A percentile compares a stretch with the other conserved stretches of the same genome.
Conservation (phyloP, 2,329 filamentous ascomycete genomes). For the Alternaria atra region DNA sequence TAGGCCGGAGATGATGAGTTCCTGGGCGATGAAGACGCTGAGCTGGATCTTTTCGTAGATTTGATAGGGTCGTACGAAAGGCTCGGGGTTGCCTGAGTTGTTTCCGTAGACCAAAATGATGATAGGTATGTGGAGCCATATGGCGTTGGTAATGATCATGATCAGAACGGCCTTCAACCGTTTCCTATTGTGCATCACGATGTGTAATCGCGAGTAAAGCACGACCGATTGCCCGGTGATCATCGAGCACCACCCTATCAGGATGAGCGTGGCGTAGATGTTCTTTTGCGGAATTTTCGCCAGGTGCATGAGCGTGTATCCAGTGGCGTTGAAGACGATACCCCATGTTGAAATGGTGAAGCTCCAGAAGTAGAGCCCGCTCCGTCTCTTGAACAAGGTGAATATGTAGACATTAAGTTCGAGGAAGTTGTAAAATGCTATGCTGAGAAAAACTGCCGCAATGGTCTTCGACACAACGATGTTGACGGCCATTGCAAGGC, state of each 20-base stretch:
- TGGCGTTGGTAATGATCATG: slow-evolving; percentile 65
- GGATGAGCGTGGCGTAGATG: slow-evolving; percentile 52
- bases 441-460: slow-evolving; percentile 31
- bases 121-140: slow-evolving; percentile 63
- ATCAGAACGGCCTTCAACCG: slow-evolving; percentile 58
- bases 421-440: slow-evolving; percentile 49
- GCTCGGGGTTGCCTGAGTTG: slow-evolving; percentile 48
- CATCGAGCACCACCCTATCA: slow-evolving; percentile 68
- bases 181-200: slow-evolving; percentile 62
- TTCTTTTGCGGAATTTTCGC: slow-evolving; percentile 38
- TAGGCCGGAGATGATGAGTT: slow-evolving; percentile 50
- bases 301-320: slow-evolving; percentile 55
- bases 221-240: slow-evolving; percentile 69
- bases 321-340: slow-evolving; percentile 56
- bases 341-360: slow-evolving; percentile 54
- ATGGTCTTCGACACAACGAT: slow-evolving; percentile 16
- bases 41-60: slow-evolving; percentile 56
- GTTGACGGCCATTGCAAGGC: slow-evolving; percentile 6
- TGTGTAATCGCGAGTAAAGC: slow-evolving; percentile 67
- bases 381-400: slow-evolving; percentile 55
- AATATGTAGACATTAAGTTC: slow-evolving; percentile 58
- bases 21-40: slow-evolving; percentile 51
- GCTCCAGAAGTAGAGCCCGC: slow-evolving; percentile 60
- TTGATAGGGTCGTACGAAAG: slow-evolving; percentile 41
- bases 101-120: slow-evolving; percentile 63